phyloP scores from a whole-genome alignment of 305 asterid species.

The Coffea humblotiana region DNA sequence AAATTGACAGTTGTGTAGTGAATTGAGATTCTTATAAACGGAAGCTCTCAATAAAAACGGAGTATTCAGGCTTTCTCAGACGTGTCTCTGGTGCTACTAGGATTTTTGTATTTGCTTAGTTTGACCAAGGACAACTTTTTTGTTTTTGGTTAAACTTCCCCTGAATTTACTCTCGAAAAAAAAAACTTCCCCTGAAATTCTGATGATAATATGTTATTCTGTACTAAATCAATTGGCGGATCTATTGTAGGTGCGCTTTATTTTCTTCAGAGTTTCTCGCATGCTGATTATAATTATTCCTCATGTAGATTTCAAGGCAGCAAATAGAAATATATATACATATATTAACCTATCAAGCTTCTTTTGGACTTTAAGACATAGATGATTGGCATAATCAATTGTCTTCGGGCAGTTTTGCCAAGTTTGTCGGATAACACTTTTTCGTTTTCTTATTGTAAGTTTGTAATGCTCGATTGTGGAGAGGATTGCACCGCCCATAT shows the following conservation, averaged over 20 bases:
- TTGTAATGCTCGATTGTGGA: background rate
- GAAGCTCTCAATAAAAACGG: background rate
- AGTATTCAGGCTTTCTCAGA: background rate
- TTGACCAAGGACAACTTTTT: too few species aligned
- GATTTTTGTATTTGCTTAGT: background rate
- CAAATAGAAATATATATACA: background rate
- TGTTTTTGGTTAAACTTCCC: too few species aligned
- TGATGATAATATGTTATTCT: too few species aligned
- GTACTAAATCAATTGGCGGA: background rate
- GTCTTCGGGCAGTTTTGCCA: conserved; percentile 7
- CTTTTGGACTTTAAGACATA: conserved; percentile 13
- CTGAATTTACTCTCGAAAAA: too few species aligned
- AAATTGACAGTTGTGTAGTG: background rate
- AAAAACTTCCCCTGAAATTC: too few species aligned
- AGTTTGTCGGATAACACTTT: conserved; percentile 19
- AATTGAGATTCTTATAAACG: background rate
- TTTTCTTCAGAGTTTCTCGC: conserved; percentile 10
- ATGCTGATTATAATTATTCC: conserved; percentile 19
- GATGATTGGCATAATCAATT: conserved; percentile 20
- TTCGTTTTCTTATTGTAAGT: background rate
- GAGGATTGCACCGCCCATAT: background rate
- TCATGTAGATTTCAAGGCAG: conserved; percentile 2
- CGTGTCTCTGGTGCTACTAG: background rate
- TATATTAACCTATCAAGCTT: background rate
- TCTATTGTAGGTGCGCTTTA: background rate